phyloP scores from a whole-genome alignment of 257 asterid genomes.

The Plantago major region DNA sequence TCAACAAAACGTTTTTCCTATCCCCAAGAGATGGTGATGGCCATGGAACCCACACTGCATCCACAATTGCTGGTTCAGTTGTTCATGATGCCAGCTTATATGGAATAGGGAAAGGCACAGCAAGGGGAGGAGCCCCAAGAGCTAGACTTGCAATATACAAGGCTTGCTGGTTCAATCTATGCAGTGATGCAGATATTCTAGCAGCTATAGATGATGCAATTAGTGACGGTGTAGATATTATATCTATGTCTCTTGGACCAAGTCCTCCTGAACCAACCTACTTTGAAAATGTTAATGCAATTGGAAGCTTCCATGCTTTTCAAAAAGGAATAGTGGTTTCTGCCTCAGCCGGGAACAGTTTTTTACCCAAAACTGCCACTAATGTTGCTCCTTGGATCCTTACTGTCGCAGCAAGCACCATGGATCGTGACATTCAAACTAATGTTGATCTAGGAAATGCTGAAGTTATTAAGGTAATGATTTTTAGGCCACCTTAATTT shows the following conservation, averaged over 20 bases:
- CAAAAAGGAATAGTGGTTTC: constrained; percentile 38
- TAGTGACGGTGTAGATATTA: constrained; percentile 38
- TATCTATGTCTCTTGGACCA: constrained; percentile 42
- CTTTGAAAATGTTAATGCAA: constrained; percentile 28
- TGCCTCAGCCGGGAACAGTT: constrained; percentile 46
- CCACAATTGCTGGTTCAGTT: constrained; percentile 43
- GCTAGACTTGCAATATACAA: constrained; percentile 48
- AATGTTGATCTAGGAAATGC: constrained; percentile 41
- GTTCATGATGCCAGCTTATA: constrained; percentile 29
- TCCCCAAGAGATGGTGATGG: constrained; percentile 46
- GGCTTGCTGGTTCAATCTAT: constrained; percentile 41
- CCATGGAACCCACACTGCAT: constrained; percentile 52
- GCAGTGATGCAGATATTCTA: constrained; percentile 41
- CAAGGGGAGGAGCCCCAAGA: constrained; percentile 45
- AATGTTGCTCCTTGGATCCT: constrained; percentile 52
- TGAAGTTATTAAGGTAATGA: constrained; percentile 30
- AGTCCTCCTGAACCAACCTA: constrained; percentile 27
- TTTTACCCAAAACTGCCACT: constrained; percentile 25
- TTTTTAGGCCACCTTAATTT: constrained; percentile 10
- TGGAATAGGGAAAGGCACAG: constrained; percentile 37
- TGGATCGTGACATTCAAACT: constrained; percentile 38
- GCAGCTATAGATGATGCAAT: constrained; percentile 45
- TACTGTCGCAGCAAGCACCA: constrained; percentile 51
- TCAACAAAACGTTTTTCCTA: constrained; percentile 29
- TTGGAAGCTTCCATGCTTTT: constrained; percentile 47